Base-by-base conservation (phyloP, 108 stramenopile species). In the Mediolabrus comicus region DNA sequence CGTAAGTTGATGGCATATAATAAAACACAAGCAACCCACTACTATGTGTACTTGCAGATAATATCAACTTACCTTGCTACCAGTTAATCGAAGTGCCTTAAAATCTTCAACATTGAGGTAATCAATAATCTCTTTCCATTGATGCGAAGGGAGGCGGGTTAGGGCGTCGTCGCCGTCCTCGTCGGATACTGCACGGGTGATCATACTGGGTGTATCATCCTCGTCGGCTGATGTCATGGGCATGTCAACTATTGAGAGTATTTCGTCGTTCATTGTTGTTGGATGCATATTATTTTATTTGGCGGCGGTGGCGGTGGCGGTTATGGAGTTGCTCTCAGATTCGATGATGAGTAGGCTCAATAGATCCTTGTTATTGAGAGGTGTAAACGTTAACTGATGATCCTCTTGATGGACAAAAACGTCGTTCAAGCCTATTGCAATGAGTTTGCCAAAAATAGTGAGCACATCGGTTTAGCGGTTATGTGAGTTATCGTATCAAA, bases 71-170 rank as follows among this genome's bases (percentile, higher is more conserved):
- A 32, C 27, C 31, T 55, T 55, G 5, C 54, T 32, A 11, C 54
- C 54, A 28, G 54, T 32, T 28, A 55, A 32, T 3, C 54, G 54
- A 32, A 55, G 54, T 14, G 54, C 27, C 31, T 55, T 55, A 13
- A 55, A 55, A 11, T 55, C 54, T 28, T 55, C 54, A 22, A 55
- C 54, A 17, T 13, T 55, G 54, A 55, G 54, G 31, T 17, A 55
- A 8, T 55, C 30, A n/a, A 55, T 55, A 32, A 55, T 32, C 1
- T 55, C 54, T 32, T 31, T 28, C 54, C 27, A 28, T 2, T 55
- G 54, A n/a, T 55, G 39, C 2, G 39, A 41, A 4, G 39, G 39
- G 17, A 41, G 39, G 4, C 39, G 39, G 17, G 39, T 41, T 4
- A 41, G 39, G n/a, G 17, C 39, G 0, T 14, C 39, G 1, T 41